Base-by-base conservation (phyloP, 2,329 filamentous ascomycete genomes). In the Periconia macrospinosa region DNA sequence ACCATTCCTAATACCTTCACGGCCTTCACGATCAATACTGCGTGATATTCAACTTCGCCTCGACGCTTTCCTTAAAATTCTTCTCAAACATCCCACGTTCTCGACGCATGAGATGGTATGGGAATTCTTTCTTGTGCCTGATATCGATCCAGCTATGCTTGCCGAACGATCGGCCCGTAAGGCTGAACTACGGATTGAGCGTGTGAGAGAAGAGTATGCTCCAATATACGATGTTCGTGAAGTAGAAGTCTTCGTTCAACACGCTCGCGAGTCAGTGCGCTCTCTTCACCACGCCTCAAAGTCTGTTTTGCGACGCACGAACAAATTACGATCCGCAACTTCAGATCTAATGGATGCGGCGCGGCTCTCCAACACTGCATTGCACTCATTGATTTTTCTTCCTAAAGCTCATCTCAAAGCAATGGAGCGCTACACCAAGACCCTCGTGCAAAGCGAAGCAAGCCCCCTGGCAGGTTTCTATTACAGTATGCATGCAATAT, bases 51-150 rank as follows among this genome's bases (percentile, higher is more conserved):
- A 99, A 70, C 78, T 91, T 43, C 86, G 89, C 15, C 85, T 96
- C 18, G 91, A 99, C 73, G 88, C 86, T 62, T 97, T 97, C 65
- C 78, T 99, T 62, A 91, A 90, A 60, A 91, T 92, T 17, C 82
- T 99, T 58, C 81, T 99, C 23, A 82, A 85, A 9, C 94, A 99
- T 68, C 89, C 93, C 3, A 97, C 94, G 0, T 97, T 99, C 69
- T 85, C 91, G 0, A 96, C 91, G 0, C 95, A 99, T 68, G 94
- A 99, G 76, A 91, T 97, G 83, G 82, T 99, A 2, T 99, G 94
- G 95, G 94, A 99, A 66, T 99, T 99, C 76, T 96, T 99, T 75
- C 82, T 99, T 0, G 92, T 99, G 13, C 94, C 94, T 1, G 94
- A 99, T 62, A 85, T 99, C 47, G 91, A 96, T 69, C 83, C 90